Conservation (phyloP, 441 rosid genomes). For the Capsella rubella region DNA sequence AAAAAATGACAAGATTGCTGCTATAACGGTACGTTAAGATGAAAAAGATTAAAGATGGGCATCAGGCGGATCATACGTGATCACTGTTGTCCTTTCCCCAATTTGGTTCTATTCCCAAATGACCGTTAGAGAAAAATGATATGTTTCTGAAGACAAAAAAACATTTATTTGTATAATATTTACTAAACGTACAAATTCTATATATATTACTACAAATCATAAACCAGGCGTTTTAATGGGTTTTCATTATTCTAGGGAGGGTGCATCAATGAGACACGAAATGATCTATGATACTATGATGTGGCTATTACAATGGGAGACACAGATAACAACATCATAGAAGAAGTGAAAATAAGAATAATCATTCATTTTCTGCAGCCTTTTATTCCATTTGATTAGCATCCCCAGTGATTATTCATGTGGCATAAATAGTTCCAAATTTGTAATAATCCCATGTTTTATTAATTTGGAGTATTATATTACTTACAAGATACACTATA, state of each 20-base stretch:
- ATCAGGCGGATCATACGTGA: slow-evolving; percentile 29
- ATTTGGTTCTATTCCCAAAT: slow-evolving; percentile 19
- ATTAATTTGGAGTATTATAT: neutral
- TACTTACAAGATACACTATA: neutral
- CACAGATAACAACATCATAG: slow-evolving; percentile 20
- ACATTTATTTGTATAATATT: neutral
- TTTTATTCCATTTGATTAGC: slow-evolving; percentile 29
- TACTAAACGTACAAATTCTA: no score
- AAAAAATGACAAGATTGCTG: neutral
- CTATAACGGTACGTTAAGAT: slow-evolving; percentile 15
- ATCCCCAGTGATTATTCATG: slow-evolving; percentile 30
- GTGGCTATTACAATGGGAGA: slow-evolving; percentile 37
- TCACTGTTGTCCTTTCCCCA: slow-evolving; percentile 17
- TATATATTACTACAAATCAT: no score
- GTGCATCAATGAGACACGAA: slow-evolving; percentile 27
- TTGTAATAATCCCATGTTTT: neutral
- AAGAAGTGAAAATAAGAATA: slow-evolving; percentile 1
- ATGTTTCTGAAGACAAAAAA: neutral
- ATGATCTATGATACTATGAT: slow-evolving; percentile 31
- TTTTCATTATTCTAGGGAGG: slow-evolving; percentile 2
- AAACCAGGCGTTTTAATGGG: neutral
- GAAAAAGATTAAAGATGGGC: neutral
- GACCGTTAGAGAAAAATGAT: slow-evolving; percentile 21
- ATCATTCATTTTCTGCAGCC: slow-evolving; percentile 27
- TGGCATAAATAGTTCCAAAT: slow-evolving; percentile 22